A percentile compares a stretch with the other conserved stretches of the same genome.
Evolutionary conservation across 371 early-diverging fungal genomes (phyloP).

Genomic region (Syncephalis plumigaleata): DNA sequence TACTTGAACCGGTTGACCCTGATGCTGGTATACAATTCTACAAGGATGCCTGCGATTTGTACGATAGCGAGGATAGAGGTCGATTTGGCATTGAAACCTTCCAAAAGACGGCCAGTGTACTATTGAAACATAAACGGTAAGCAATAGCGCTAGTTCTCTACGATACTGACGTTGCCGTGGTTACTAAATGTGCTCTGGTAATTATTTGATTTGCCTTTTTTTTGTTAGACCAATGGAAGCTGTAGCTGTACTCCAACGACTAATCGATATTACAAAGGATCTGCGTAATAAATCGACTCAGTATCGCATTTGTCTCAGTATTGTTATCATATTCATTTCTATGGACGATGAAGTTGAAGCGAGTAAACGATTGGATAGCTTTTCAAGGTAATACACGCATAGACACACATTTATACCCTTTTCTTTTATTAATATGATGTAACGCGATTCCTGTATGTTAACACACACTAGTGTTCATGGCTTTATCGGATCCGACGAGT

Average conservation of each 20-base stretch:
- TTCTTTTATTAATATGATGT: background rate
- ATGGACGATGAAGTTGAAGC: conserved; percentile 72
- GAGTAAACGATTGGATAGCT: conserved; percentile 42
- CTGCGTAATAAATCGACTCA: conserved; percentile 39
- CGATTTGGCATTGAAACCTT: conserved; percentile 64
- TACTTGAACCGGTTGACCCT: conserved; percentile 44
- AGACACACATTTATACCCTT: background rate
- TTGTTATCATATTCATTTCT: conserved; percentile 49
- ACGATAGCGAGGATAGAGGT: conserved; percentile 66
- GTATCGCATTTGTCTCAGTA: conserved; percentile 50
- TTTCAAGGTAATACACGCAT: conserved; percentile 27
- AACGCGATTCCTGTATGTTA: background rate
- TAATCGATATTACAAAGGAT: conserved; percentile 40
- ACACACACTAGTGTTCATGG: conserved; percentile 20
- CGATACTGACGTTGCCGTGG: background rate
- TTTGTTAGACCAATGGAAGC: conserved; percentile 45
- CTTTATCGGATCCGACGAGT: conserved; percentile 57
- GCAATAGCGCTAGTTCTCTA: background rate
- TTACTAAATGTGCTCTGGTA: background rate
- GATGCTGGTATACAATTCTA: conserved; percentile 56
- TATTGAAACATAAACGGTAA: conserved; percentile 42
- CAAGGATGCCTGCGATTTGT: conserved; percentile 44
- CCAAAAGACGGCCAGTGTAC: conserved; percentile 40
- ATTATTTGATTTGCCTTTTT: background rate
- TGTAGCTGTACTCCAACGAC: conserved; percentile 40